phyloP scores from a whole-genome alignment of 768 basidiomycete species.

The Hydnomerulius pinastri region DNA sequence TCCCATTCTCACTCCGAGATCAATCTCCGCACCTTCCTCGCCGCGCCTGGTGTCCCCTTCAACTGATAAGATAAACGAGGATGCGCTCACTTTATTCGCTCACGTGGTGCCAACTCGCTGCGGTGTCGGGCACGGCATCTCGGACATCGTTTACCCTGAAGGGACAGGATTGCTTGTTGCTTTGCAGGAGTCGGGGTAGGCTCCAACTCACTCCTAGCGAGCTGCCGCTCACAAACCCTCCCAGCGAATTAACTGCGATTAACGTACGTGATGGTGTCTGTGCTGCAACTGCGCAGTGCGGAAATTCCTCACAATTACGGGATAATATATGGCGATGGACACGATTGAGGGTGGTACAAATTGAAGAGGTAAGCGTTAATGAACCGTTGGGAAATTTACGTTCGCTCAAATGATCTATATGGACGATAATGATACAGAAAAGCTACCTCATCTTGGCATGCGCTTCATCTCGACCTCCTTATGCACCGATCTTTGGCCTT shows the following conservation, averaged over 20 bases:
- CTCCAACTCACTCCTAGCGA: conserved; percentile 1
- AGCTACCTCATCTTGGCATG: conserved; percentile 43
- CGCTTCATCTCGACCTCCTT: conserved; percentile 35
- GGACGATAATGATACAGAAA: conserved; percentile 10
- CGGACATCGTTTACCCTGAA: conserved; percentile 49
- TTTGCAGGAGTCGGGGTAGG: conserved; percentile 69
- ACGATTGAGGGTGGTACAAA: conserved; percentile 21
- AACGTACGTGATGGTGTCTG: conserved; percentile 53
- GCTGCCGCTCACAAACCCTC: conserved; percentile 6
- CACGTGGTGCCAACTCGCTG: conserved; percentile 50
- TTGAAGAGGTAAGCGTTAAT: conserved; percentile 16
- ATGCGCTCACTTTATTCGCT: conserved; percentile 21
- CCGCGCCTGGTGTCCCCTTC: conserved; percentile 13
- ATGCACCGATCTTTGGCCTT: conserved; percentile 24
- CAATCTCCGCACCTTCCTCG: conserved; percentile 41
- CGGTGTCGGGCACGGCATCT: conserved; percentile 42
- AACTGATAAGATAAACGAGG: conserved; percentile 18
- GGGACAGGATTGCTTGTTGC: conserved; percentile 46
- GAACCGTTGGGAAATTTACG: background rate
- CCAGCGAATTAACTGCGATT: conserved; percentile 56
- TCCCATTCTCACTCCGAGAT: conserved; percentile 39
- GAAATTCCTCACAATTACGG: background rate
- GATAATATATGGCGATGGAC: conserved; percentile 21
- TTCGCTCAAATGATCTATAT: background rate
- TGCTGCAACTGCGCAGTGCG: conserved; percentile 23